These are phyloP conservation scores for Aspergillus sp. DNA, from an alignment of 2,329 filamentous ascomycete genomes.

Conservation along the genomic window DNA sequence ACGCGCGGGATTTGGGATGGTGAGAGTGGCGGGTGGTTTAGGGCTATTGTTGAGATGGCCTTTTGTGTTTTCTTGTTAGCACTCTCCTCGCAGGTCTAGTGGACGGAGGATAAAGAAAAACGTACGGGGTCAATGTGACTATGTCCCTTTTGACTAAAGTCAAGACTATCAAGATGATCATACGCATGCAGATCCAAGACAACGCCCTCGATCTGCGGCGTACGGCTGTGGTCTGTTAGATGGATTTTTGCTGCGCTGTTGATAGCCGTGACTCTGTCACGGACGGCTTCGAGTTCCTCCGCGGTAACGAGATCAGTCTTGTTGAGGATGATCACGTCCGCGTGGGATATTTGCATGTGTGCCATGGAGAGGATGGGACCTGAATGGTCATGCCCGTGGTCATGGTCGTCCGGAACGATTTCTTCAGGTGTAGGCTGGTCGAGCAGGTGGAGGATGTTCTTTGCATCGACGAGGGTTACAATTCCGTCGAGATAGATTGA, in stretches of 20 bases:
- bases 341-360: conserved; percentile 95
- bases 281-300: conserved; percentile 71
- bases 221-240: conserved; percentile 76
- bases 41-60: conserved; percentile 78
- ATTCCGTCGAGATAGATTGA: conserved; percentile 97
- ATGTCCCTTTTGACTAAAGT: conserved; percentile 76
- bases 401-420: conserved; percentile 49
- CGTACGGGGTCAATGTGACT: conserved; percentile 86
- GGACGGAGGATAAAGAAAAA: conserved; percentile 20
- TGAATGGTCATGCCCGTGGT: conserved; percentile 43
- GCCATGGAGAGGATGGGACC: conserved; percentile 84
- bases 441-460: conserved; percentile 82
- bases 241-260: conserved; percentile 87
- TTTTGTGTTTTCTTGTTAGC: conserved; percentile 39
- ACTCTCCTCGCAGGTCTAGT: background rate
- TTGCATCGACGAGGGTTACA: conserved; percentile 92
- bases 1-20: conserved; percentile 64
- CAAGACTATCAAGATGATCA: conserved; percentile 75
- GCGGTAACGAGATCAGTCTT: conserved; percentile 82
- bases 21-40: conserved; percentile 67
- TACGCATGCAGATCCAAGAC: conserved; percentile 92
- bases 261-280: conserved; percentile 76
- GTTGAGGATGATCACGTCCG: conserved; percentile 93
- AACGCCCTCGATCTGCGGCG: conserved; percentile 82
- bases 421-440: conserved; percentile 65